A percentile compares a stretch with the other conserved stretches of the same genome.
These are phyloP conservation scores for Epicoccum nigrum DNA, from an alignment of 2,329 filamentous ascomycete species.

Conservation along the genomic window DNA sequence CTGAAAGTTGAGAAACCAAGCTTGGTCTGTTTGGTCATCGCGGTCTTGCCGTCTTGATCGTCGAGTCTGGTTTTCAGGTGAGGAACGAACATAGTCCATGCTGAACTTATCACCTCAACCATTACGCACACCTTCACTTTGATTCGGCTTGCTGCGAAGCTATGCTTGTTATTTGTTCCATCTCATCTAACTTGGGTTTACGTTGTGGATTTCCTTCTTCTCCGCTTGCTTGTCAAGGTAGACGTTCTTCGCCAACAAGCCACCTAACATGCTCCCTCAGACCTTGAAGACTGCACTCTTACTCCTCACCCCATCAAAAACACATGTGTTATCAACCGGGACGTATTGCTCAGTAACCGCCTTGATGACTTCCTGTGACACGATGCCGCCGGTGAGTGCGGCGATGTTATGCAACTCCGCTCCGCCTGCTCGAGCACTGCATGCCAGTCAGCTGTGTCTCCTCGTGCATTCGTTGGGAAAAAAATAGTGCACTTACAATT, in stretches of 20 bases:
- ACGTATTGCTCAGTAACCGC: conserved; percentile 73
- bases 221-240: no score
- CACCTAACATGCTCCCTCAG: conserved; percentile 14
- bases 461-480: not conserved
- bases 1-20: not conserved
- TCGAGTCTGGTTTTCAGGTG: no score
- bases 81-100: no score
- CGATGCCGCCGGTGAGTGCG: conserved; percentile 84
- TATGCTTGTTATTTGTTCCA: no score
- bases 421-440: conserved; percentile 72
- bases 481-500: conserved; percentile 52
- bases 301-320: conserved; percentile 67
- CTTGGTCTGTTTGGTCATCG: not conserved
- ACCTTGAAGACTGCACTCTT: conserved; percentile 60
- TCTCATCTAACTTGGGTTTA: no score
- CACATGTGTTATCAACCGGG: conserved; percentile 67
- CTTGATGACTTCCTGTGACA: conserved; percentile 97
- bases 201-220: no score
- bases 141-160: no score
- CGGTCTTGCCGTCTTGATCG: no score
- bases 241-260: no score
- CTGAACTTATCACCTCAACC: no score
- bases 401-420: conserved; percentile 93
- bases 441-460: conserved; percentile 11
- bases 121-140: no score